These are phyloP conservation scores for Typha latifolia DNA, from an alignment of 176 grass and related monocot species.

Conservation along the genomic window DNA sequence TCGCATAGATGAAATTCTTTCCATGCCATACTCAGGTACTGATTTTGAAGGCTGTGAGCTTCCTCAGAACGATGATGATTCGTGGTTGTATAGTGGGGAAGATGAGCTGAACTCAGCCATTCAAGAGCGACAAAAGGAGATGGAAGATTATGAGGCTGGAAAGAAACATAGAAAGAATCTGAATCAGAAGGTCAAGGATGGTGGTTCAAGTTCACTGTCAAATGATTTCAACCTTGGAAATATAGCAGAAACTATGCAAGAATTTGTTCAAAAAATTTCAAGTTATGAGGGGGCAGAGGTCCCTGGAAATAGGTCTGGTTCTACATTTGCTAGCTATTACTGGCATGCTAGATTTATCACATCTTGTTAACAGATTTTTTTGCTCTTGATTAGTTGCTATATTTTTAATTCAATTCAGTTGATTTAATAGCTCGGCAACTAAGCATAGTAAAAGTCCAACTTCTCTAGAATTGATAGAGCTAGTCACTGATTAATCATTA, in stretches of 20 bases:
- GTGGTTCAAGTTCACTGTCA: constrained; percentile 28
- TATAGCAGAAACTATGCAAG: constrained; percentile 78
- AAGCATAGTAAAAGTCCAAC: background rate
- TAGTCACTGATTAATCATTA: no score
- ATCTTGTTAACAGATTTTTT: background rate
- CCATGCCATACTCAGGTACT: constrained; percentile 40
- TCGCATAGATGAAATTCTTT: constrained; percentile 81
- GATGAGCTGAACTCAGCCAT: constrained; percentile 76
- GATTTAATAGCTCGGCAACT: background rate
- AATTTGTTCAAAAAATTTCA: constrained; percentile 78
- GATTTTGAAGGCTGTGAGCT: constrained; percentile 54
- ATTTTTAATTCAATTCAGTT: background rate
- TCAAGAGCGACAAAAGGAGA: constrained; percentile 67
- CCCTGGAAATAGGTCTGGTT: constrained; percentile 62
- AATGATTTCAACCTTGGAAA: constrained; percentile 70
- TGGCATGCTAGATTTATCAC: background rate
- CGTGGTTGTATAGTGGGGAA: constrained; percentile 74
- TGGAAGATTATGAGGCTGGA: constrained; percentile 61
- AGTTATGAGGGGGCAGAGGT: constrained; percentile 92
- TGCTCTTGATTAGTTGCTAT: background rate
- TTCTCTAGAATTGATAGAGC: background rate
- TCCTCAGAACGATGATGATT: constrained; percentile 64
- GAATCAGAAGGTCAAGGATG: constrained; percentile 29
- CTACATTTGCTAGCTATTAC: constrained; percentile 2
- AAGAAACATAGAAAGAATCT: constrained; percentile 52